Base-by-base conservation (phyloP, 257 asterid genomes). In the Henckelia pumila region DNA sequence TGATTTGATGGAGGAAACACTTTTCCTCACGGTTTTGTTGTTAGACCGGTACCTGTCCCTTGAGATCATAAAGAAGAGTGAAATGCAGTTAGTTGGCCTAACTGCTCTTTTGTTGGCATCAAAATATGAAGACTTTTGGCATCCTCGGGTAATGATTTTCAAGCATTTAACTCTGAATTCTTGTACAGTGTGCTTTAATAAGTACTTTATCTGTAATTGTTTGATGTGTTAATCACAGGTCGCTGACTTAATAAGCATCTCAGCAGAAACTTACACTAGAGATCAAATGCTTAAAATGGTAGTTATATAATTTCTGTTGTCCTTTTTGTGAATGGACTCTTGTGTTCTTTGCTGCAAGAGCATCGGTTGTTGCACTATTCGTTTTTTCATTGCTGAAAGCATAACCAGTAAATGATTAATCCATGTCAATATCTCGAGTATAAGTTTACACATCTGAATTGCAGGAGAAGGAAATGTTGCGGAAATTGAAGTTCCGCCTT, bases 111-210 rank as follows among this genome's bases (percentile, higher is more conserved):
- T 93, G 56, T 80, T 93, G 82, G 99, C 99, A 32, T 93, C 99
- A 28, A 93, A 93, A 72, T 93, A 93, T 73, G 99, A 93, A 72
- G 99, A 93, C 79, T 90, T 86, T 74, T 93, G 96, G 92, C 96
- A 88, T 77, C 99, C 96, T n/a, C 84, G 84, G 91, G 96, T 93
- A 88, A 76, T 57, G 67, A 66, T 69, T 74, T 63, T 65, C 55
- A 50, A 59, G 68, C 79, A 65, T 50, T 61, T 60, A 30, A 63
- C 74, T 26, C 55, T 47, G 56, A 32, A 53, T 33, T 40, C 13
- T 9, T 23, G n/a, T 44, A 21, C 52, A 29, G 35, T 61, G 37
- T 63, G 40, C 40, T 52, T 13, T 30, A 26, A 33, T 67, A 60
- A 23, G 33, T 56, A 5, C n/a, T 22, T 14, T 56, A 67, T 32